These are phyloP conservation scores for Drechslera avenae DNA, from an alignment of 2,329 filamentous ascomycete species.

Conservation along the genomic window DNA sequence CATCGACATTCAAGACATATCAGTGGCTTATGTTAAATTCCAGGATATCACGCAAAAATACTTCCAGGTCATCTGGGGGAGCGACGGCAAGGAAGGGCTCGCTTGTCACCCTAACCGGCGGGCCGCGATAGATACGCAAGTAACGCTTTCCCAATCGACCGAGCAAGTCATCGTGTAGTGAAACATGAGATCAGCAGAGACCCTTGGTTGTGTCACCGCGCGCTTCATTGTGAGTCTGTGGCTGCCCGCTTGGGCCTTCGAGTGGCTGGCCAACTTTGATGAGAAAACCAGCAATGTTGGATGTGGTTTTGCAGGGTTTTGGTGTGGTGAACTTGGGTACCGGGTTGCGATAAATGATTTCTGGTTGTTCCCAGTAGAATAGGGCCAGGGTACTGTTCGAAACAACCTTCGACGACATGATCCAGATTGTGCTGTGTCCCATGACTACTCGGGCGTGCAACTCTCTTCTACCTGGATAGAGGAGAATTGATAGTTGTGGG, in stretches of 20 bases:
- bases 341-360: neutral
- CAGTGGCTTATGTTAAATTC: conserved; percentile 3
- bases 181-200: conserved; percentile 22
- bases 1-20: neutral
- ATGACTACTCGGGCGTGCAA: no score
- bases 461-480: no score
- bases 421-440: no score
- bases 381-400: neutral
- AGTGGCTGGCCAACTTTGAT: conserved; percentile 15
- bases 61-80: conserved; percentile 4
- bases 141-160: conserved; percentile 27
- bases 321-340: conserved; percentile 2
- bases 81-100: conserved; percentile 14
- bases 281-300: conserved; percentile 3
- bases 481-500: no score
- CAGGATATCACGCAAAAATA: neutral
- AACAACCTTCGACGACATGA: neutral
- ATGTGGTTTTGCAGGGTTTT: conserved; percentile 8
- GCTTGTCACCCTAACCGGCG: conserved; percentile 18
- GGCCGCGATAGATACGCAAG: conserved; percentile 21
- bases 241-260: conserved; percentile 8
- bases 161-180: conserved; percentile 16
- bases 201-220: conserved; percentile 21
- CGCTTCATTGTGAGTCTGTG: conserved; percentile 22
- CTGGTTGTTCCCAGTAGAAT: neutral